These are phyloP conservation scores for maize (Zea mays) DNA, from an alignment of 176 grass and related monocot genomes.

Conservation along the genomic window Zm-B73-REFERENCE-NAM-5.0 NC_050102.1:128028001-128028500, in stretches of 20 bases:
- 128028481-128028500: conserved; percentile 24
- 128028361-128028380: conserved; percentile 30
- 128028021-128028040: too few species aligned
- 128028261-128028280: not conserved
- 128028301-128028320: not conserved
- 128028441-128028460: not conserved
- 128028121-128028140: too few species aligned
- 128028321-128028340: not conserved
- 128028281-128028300: not conserved
- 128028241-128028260: not conserved
- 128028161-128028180: not conserved
- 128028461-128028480: conserved; percentile 9
- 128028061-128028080: too few species aligned
- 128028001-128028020: too few species aligned
- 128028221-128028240: not conserved
- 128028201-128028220: too few species aligned
- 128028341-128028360: conserved; percentile 5
- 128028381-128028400: not conserved
- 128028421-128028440: not conserved
- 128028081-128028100: too few species aligned
- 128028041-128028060: too few species aligned
- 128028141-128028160: too few species aligned
- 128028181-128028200: not conserved
- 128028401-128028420: conserved; percentile 22
- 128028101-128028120: not conserved